phyloP scores from a whole-genome alignment of 805 yeast genomes.

The Myxozyma kluyveri region DNA sequence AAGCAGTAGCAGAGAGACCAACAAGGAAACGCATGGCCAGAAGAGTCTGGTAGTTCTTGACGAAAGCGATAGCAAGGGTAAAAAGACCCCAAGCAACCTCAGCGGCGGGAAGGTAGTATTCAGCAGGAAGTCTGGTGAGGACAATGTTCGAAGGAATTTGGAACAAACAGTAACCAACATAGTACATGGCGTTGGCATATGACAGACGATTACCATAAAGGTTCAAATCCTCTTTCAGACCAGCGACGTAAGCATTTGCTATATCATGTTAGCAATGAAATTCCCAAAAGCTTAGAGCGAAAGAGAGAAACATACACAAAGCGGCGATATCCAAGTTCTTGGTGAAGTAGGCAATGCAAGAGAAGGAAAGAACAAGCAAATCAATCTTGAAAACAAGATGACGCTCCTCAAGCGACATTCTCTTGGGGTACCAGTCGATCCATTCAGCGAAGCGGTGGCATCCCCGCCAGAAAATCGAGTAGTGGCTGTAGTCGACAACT shows the following conservation, averaged over 20 bases:
- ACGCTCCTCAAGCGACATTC: slow-evolving; percentile 46
- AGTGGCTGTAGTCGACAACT: too few species aligned
- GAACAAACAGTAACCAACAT: slow-evolving; percentile 38
- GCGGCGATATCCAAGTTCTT: slow-evolving; percentile 63
- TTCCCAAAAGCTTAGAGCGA: background rate
- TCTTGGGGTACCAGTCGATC: slow-evolving; percentile 25
- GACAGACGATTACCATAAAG: slow-evolving; percentile 63
- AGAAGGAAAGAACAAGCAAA: slow-evolving; percentile 51
- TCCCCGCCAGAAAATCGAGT: too few species aligned
- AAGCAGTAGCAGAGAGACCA: slow-evolving; percentile 46
- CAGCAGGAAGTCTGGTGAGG: slow-evolving; percentile 42
- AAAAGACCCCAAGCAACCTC: slow-evolving; percentile 44
- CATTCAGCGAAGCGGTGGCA: slow-evolving; percentile 13
- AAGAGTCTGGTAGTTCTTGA: slow-evolving; percentile 36
- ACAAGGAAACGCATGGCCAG: slow-evolving; percentile 42
- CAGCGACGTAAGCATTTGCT: slow-evolving; percentile 66
- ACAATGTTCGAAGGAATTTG: slow-evolving; percentile 44
- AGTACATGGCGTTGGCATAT: slow-evolving; percentile 44
- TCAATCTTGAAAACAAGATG: slow-evolving; percentile 54
- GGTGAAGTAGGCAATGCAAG: slow-evolving; percentile 65
- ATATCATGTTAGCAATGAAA: background rate
- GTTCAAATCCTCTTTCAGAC: slow-evolving; percentile 53
- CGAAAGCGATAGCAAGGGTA: slow-evolving; percentile 34
- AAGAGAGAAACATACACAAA: slow-evolving; percentile 31
- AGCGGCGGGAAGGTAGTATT: slow-evolving; percentile 43